Percentiles rank a stretch among this genome's conserved stretches.
These are phyloP conservation scores for Aspergillus hortae DNA, from an alignment of 2,329 filamentous ascomycete genomes.

Conservation along the genomic window DNA sequence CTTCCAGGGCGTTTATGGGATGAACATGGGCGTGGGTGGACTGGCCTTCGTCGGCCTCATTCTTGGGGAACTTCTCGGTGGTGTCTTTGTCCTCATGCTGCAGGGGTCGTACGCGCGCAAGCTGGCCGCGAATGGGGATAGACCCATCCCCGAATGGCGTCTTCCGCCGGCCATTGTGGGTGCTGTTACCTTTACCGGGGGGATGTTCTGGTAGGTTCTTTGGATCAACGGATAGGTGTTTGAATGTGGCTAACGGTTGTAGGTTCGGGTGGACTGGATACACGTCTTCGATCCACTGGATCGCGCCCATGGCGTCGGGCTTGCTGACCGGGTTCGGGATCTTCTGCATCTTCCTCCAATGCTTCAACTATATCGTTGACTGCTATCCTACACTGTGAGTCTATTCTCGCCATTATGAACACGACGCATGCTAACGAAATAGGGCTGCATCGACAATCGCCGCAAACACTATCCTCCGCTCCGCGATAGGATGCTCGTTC, in stretches of 20 bases:
- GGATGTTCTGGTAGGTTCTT: conserved; percentile 34
- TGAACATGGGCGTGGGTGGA: conserved; percentile 29
- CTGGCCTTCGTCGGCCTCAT: conserved; percentile 32
- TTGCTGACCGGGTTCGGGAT: conserved; percentile 31
- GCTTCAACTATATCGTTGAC: conserved; percentile 40
- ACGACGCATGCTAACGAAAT: not conserved
- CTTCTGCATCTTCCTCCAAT: conserved; percentile 30
- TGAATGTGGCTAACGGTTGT: not conserved
- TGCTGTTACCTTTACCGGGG: conserved; percentile 30
- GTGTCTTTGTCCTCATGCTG: conserved; percentile 26
- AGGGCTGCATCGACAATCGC: conserved; percentile 40
- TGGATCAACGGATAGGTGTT: too few relatives aligned
- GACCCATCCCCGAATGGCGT: conserved; percentile 34
- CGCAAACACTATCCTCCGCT: conserved; percentile 40
- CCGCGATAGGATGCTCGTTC: conserved; percentile 34
- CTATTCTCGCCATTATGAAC: too few relatives aligned
- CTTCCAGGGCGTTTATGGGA: conserved; percentile 28
- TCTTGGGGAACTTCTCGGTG: conserved; percentile 27
- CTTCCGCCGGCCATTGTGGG: conserved; percentile 31
- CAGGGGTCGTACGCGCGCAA: conserved; percentile 29
- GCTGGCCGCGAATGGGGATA: conserved; percentile 26
- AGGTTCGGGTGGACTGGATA: conserved; percentile 36
- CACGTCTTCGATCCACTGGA: conserved; percentile 31
- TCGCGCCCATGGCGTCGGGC: conserved; percentile 29
- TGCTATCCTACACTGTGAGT: conserved; percentile 40